These are phyloP conservation scores for Aspergillus ochraceoroseus DNA, from an alignment of 2,329 filamentous ascomycete genomes.

Conservation along the genomic window DNA sequence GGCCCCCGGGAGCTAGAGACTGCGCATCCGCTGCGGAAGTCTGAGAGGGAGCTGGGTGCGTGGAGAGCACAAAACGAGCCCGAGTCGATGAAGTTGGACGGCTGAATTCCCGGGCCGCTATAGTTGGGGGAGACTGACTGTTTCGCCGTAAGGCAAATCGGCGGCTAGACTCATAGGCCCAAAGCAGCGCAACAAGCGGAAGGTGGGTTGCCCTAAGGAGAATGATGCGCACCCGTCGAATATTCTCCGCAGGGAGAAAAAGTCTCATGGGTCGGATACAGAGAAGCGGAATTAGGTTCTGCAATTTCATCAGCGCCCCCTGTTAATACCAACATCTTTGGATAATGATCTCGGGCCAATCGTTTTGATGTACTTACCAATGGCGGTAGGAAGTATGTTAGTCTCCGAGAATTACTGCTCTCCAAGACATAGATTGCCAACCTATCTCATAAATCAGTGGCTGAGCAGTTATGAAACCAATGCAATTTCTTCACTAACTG, in stretches of 20 bases:
- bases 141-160: slow-evolving; percentile 25
- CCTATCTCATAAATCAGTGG: slow-evolving; percentile 23
- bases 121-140: slow-evolving; percentile 23
- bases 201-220: slow-evolving; percentile 56
- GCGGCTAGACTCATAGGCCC: slow-evolving; percentile 48
- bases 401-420: slow-evolving; percentile 44
- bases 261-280: slow-evolving; percentile 55
- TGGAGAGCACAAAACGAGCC: slow-evolving; percentile 18
- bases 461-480: neutral
- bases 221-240: slow-evolving; percentile 54
- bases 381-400: slow-evolving; percentile 48
- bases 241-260: slow-evolving; percentile 50
- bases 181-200: slow-evolving; percentile 55
- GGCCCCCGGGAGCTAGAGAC: slow-evolving; percentile 20
- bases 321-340: slow-evolving; percentile 11
- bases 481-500: slow-evolving; percentile 41
- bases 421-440: slow-evolving; percentile 45
- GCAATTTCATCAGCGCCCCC: slow-evolving; percentile 2
- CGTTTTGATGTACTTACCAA: slow-evolving; percentile 32
- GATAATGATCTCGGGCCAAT: neutral
- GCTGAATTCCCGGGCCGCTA: slow-evolving; percentile 17
- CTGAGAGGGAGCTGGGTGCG: slow-evolving; percentile 25
- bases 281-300: slow-evolving; percentile 58
- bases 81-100: slow-evolving; percentile 22
- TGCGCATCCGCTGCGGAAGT: slow-evolving; percentile 24